phyloP scores from a whole-genome alignment of 495 filamentous ascomycete genomes.

The Tuber calosporum region DNA sequence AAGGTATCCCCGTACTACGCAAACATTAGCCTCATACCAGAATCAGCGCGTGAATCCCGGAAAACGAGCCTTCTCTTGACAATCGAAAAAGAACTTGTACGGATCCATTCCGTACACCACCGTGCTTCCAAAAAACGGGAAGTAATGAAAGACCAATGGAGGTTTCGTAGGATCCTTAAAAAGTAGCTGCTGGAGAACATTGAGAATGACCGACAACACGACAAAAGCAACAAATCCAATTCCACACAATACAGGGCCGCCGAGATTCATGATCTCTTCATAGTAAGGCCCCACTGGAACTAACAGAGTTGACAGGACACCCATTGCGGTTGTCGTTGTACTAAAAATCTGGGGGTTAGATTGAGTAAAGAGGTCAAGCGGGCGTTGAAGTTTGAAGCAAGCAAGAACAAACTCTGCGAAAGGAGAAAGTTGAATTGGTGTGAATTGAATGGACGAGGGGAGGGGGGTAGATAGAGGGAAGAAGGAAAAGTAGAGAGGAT shows the following conservation, averaged over 20 bases:
- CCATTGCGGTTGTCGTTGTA: conserved; percentile 19
- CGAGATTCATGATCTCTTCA: conserved; percentile 45
- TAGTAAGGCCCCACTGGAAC: conserved; percentile 29
- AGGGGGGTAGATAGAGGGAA: background rate
- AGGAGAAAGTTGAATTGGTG: background rate
- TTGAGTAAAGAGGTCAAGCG: background rate
- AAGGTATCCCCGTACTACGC: conserved; percentile 69
- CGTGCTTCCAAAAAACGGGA: conserved; percentile 72
- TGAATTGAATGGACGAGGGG: background rate
- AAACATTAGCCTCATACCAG: conserved; percentile 8
- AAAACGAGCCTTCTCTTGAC: conserved; percentile 56
- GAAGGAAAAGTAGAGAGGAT: background rate
- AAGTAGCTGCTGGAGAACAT: conserved; percentile 61
- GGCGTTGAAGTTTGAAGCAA: background rate
- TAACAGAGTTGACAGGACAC: conserved; percentile 31
- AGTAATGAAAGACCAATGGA: conserved; percentile 75
- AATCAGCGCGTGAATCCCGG: background rate
- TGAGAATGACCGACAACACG: conserved; percentile 54
- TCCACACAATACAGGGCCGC: conserved; percentile 43
- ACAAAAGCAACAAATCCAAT: conserved; percentile 45
- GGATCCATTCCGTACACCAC: conserved; percentile 78
- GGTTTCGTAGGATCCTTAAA: conserved; percentile 67
- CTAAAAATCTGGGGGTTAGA: background rate
- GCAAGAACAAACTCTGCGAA: background rate
- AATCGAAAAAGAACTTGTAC: conserved; percentile 66